phyloP scores from a whole-genome alignment of 2,329 filamentous ascomycete genomes.

The Metarhizium album region DNA sequence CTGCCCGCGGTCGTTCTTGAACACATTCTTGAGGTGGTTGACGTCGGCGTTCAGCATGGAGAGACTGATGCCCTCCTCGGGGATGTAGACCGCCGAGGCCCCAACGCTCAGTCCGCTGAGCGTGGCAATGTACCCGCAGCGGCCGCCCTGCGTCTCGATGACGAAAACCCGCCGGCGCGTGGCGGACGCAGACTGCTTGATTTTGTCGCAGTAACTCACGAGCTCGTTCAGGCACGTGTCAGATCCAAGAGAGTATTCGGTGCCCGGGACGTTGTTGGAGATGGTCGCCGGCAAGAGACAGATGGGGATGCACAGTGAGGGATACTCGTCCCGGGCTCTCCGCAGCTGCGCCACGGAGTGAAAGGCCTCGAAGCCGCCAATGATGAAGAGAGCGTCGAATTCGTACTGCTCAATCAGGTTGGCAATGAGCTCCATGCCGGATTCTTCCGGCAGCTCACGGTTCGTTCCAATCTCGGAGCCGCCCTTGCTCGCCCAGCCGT shows the following conservation, averaged over 20 bases:
- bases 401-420: slow-evolving; percentile 75
- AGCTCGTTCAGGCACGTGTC: slow-evolving; percentile 95
- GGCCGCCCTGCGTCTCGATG: slow-evolving; percentile 92
- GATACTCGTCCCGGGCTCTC: slow-evolving; percentile 65
- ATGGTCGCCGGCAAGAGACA: slow-evolving; percentile 90
- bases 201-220: slow-evolving; percentile 91
- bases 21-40: slow-evolving; percentile 75
- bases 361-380: slow-evolving; percentile 95
- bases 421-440: slow-evolving; percentile 72
- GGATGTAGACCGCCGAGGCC: slow-evolving; percentile 87
- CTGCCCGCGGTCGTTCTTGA: slow-evolving; percentile 75
- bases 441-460: slow-evolving; percentile 77
- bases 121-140: slow-evolving; percentile 87
- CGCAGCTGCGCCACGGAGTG: slow-evolving; percentile 82
- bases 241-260: slow-evolving; percentile 91
- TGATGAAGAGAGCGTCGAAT: slow-evolving; percentile 83
- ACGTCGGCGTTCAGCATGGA: slow-evolving; percentile 91
- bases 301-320: slow-evolving; percentile 86
- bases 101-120: slow-evolving; percentile 86
- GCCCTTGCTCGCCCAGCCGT: slow-evolving; percentile 90
- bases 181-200: slow-evolving; percentile 91
- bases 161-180: slow-evolving; percentile 92
- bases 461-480: slow-evolving; percentile 98
- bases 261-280: slow-evolving; percentile 96
- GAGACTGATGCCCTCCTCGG: slow-evolving; percentile 88